These are phyloP conservation scores for Corymbia maculata DNA, from an alignment of 345 rosid genomes.

Conservation along the genomic window DNA sequence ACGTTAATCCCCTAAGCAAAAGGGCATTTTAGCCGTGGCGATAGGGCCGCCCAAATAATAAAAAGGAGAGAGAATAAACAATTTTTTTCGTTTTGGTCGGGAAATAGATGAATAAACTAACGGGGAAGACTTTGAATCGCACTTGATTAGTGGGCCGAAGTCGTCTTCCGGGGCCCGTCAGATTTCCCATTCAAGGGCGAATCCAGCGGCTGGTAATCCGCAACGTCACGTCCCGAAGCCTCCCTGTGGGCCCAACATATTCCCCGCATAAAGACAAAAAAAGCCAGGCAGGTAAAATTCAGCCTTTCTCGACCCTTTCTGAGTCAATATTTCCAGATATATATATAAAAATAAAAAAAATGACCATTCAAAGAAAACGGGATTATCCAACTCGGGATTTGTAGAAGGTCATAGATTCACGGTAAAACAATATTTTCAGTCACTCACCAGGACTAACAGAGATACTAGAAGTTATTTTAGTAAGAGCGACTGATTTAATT, in stretches of 20 bases:
- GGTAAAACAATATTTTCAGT: too few relatives aligned
- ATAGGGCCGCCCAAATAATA: not conserved
- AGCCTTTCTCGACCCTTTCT: not conserved
- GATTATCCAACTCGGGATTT: too few relatives aligned
- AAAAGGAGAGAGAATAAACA: too few relatives aligned
- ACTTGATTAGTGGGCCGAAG: too few relatives aligned
- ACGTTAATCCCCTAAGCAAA: not conserved
- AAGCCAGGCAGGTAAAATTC: not conserved
- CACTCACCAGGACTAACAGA: too few relatives aligned
- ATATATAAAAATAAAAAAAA: not conserved
- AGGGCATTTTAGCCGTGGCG: not conserved
- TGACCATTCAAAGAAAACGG: not conserved
- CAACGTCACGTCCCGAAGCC: not conserved
- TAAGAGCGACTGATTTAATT: too few relatives aligned
- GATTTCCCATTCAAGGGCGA: fast-evolving
- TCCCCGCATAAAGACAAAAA: not conserved
- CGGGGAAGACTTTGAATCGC: not conserved
- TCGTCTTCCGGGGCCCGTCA: not conserved
- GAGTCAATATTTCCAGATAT: not conserved
- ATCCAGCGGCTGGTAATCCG: too few relatives aligned
- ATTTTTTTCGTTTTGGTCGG: too few relatives aligned
- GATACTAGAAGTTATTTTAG: too few relatives aligned
- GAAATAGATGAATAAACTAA: too few relatives aligned
- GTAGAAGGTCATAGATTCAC: too few relatives aligned
- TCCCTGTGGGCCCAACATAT: not conserved